Evolutionary conservation across 2,329 filamentous ascomycete genomes (phyloP), one percentile per base, ranked within the genome.

Genomic region (Phaeoacremonium minimum): DNA sequence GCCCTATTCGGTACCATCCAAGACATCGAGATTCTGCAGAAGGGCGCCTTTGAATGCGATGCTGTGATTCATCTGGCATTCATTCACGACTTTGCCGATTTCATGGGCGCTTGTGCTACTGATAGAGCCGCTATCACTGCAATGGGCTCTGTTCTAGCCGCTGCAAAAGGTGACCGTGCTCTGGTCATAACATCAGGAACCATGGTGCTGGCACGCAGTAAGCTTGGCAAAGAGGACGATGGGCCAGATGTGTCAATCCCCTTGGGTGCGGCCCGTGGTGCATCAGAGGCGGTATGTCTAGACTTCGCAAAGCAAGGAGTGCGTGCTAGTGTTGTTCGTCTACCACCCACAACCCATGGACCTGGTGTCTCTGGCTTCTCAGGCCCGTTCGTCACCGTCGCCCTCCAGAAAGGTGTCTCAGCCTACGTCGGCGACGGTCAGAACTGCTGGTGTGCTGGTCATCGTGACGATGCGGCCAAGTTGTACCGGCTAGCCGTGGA

Each of bases 1-100:
- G 44, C 52, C 0, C 48, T 61, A 7, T 50, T 44, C 3, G 65
- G 65, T 15, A 42, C 50, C 35, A 48, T 69, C 7, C 43, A 57
- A 11, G 57, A 66, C 33, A 37, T 60, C 2, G 52, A 55, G 4
- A 43, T 50, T 15, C 50, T 69, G 32, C 51, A 46, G 30, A 45
- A 35, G 19, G 58, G 51, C 11, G 61, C 61, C 4, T 37, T 44
- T 2, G 43, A 45, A 1, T 50, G 50, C 8, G 64, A 68, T 30
- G 62, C 52, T 12, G 57, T 62, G 22, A 55, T 67, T 37, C 61
- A 68, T 37, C 53, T 67, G 6, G 66, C 61, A 18, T 69, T 68
- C 42, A 46, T 55, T 18, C 58, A 66, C 46, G 55, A 67, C 47
- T 66, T 69, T 45, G 46, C 49, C 35, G 47, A 61, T 32, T 60